A percentile compares a stretch with the other conserved stretches of the same genome.
Evolutionary conservation across 1,284 basidiomycete species (phyloP).

Genomic region (Mycena sp.): DNA sequence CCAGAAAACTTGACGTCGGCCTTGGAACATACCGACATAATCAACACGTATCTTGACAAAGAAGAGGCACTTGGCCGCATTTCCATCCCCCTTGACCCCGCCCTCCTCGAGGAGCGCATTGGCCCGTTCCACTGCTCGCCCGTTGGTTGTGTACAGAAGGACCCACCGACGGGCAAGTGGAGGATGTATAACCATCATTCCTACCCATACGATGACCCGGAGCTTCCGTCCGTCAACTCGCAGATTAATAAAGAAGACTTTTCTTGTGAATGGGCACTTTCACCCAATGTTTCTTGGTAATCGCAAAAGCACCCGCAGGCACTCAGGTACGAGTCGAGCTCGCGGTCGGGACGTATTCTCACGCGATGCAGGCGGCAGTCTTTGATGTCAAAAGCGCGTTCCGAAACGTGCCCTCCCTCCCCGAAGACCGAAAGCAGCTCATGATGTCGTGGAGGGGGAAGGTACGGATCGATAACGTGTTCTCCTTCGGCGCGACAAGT

Average conservation of each 20-base stretch:
- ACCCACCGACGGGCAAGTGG: constrained; percentile 7
- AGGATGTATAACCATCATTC: constrained; percentile 11
- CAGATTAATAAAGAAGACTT: constrained; percentile 42
- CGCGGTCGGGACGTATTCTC: too few relatives aligned
- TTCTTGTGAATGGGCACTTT: constrained; percentile 53
- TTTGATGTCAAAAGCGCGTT: constrained; percentile 37
- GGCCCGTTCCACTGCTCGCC: constrained; percentile 7
- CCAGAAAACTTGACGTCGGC: background rate
- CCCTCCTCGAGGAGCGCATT: background rate
- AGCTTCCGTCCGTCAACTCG: constrained; percentile 45
- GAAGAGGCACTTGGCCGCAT: constrained; percentile 1
- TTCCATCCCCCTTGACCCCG: background rate
- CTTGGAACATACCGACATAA: background rate
- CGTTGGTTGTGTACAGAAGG: constrained; percentile 4
- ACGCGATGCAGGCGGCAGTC: constrained; percentile 32
- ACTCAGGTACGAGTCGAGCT: constrained; percentile 37
- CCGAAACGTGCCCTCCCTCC: constrained; percentile 36
- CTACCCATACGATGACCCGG: background rate
- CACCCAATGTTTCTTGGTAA: constrained; percentile 31
- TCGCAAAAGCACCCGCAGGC: constrained; percentile 33
- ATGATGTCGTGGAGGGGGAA: constrained; percentile 33
- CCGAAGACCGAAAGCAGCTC: constrained; percentile 31
- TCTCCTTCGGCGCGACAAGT: constrained; percentile 42
- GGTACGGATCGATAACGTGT: constrained; percentile 38
- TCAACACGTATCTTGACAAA: background rate